Evolutionary conservation across 352 stramenopile genomes (phyloP), one percentile per base, ranked within the genome.

Genomic region (Globisporangium heterothallicum): DNA sequence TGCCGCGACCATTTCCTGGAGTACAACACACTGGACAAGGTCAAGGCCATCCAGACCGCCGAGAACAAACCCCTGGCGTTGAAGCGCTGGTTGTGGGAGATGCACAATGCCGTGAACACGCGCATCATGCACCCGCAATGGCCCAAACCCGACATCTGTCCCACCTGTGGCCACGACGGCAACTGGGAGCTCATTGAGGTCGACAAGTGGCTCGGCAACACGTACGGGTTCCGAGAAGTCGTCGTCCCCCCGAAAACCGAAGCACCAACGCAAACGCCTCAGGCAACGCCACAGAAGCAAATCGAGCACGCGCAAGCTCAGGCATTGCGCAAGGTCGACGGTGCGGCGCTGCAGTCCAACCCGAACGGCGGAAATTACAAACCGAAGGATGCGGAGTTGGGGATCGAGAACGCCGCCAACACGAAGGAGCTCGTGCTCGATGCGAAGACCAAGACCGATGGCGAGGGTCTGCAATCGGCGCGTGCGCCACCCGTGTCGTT

Each of bases 71-170:
- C 78, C 2, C 53, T 74, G 18, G 73, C 67, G 35, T 50, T 92
- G 36, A 80, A 83, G 63, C 68, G 78, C 22, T 94, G 83, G 83
- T 67, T 93, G 25, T 94, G 83, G 83, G 65, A 85, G 51, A 83
- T 84, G 64, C 83, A 94, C 74, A 94, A 94, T 56, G 72, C 68
- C 10, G 83, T 92, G 12, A 94, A 94, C 67, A 86, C 74, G 53
- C 76, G 83, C 3, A 64, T 91, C 26, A 68, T 74, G 38, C 79
- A 92, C 52, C 77, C 77, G 21, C 70, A 81, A 43, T 92, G 78
- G 78, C 82, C 82, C 18, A 92, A 92, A 48, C 74, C 67, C 6
- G 64, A 86, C 13, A 56, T 80, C 21, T 92, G 80, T 56, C 74
- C 80, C 18, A 88, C 75, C 4, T 92, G 80, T 54, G 80, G 81